Base-by-base conservation (phyloP, 1,284 basidiomycete genomes). In the Trametes versicolor region DNA sequence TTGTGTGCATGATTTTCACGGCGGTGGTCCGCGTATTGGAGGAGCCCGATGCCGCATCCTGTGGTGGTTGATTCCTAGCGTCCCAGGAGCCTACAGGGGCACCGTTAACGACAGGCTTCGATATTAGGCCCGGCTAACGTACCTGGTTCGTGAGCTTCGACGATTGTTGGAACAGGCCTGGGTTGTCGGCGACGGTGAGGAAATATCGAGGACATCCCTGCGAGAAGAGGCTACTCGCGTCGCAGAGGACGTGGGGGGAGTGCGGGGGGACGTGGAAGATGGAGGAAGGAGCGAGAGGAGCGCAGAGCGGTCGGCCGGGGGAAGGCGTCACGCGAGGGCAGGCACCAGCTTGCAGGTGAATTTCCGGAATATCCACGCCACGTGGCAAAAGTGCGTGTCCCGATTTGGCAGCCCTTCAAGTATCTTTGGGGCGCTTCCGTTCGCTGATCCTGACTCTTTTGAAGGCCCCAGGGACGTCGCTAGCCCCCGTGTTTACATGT, bases 1-100 rank as follows among this genome's bases (percentile, higher is more conserved):
- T 78, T 32, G 81, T 81, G 55, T 75, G 78, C 75, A 85, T 80
- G 60, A 85, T 76, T 63, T 79, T 81, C 29, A 81, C 81, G 1
- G 82, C 78, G 27, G 76, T 62, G 6, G 65, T 66, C n/a, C 70
- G 63, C 17, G 66, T 54, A 49, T 48, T 69, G 9, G 70, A 69
- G 15, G 70, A 63, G 63, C 70, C 69, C 50, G 72, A 58, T 2
- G 61, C 62, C 45, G 63, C 25, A 19, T 56, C 55, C 10, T 62
- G 32, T 10, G n/a, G 12, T 0, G 52, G 9, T 0, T 52, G 15
- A 15, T 37, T 45, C 25, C 51, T 49, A 32, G 60, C 13, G 1
- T 56, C 52, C 68, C 68, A 69, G 47, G 63, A 52, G 56, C 66
- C 68, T 67, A 21, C 23, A 21, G 8, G 4, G 13, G 32, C 41